Conservation (phyloP, 148 eudicot species). For the Rhododendron molle region DNA sequence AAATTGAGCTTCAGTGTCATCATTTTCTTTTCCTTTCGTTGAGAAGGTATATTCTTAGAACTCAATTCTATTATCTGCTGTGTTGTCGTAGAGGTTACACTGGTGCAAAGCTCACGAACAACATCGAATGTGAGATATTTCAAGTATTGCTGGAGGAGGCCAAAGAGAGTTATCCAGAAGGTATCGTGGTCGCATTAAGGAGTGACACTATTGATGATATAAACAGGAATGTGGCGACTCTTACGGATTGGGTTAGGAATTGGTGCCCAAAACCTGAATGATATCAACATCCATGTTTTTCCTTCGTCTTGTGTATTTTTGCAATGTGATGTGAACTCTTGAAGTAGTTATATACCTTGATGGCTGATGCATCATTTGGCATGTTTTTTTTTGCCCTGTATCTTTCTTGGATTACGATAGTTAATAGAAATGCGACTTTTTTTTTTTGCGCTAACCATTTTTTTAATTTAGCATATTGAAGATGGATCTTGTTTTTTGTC, state of each 20-base stretch:
- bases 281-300: neutral
- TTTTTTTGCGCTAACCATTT: neutral
- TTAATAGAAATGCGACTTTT: neutral
- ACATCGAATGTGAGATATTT: conserved; percentile 73
- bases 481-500: neutral
- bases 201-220: conserved; percentile 59
- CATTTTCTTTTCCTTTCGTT: neutral
- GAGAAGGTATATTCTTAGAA: neutral
- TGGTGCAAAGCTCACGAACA: conserved; percentile 71
- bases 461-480: neutral
- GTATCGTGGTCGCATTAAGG: conserved; percentile 49
- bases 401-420: neutral
- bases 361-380: too few species aligned
- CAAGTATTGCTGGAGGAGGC: conserved; percentile 78
- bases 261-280: conserved; percentile 36
- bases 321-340: neutral
- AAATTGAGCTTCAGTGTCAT: neutral
- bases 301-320: neutral
- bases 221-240: conserved; percentile 42
- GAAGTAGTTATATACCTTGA: too few species aligned
- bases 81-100: conserved; percentile 61
- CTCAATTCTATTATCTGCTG: neutral
- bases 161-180: conserved; percentile 57
- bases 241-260: conserved; percentile 55
- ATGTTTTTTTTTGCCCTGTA: too few species aligned